Base-by-base conservation (phyloP, 179 eudicot species). In the Spergularia azorica region DNA sequence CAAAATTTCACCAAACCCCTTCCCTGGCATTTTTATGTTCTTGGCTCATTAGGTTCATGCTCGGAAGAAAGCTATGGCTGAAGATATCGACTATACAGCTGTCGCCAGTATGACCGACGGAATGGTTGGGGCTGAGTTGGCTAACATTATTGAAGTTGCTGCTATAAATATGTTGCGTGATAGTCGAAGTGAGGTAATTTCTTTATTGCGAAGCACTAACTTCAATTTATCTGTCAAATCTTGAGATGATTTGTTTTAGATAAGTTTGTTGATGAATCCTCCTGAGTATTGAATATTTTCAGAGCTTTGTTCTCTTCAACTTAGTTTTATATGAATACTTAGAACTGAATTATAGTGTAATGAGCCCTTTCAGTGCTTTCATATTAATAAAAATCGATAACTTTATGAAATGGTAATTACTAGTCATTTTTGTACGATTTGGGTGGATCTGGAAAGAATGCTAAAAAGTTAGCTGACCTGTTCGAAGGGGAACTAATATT, bases 61-160 rank as follows among this genome's bases (percentile, higher is more conserved):
- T 83, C 91, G 95, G 76, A 92, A 94, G 89, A 94, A 94, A 81
- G 84, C 88, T 64, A 85, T 94, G 92, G 92, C 94, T 66, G 92
- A 85, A 59, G 95, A 92, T 86, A 89, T 94, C 72, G 98, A 94
- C 89, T 94, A 88, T 66, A 78, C 81, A 85, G 93, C 95, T 85
- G 97, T 92, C 78, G 97, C 98, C 59, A 83, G 84, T 77, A 84
- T 89, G 87, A 92, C 98, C 72, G 89, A 88, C 79, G 97, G 98
- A 78, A 94, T 94, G 98, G 94, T 89, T 68, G 98, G 98, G 78
- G 97, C 98, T 3, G 98, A 94, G 88, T 87, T 94, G 56, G 98
- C 98, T 73, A 94, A 94, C 81, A 87, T 94, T 63, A 64, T 94
- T 75, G 98, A 94, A 87, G 89, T 94, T 84, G 95, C 97, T 78